phyloP scores from a whole-genome alignment of 2,329 filamentous ascomycete species.

The Fusarium floridanum region DNA sequence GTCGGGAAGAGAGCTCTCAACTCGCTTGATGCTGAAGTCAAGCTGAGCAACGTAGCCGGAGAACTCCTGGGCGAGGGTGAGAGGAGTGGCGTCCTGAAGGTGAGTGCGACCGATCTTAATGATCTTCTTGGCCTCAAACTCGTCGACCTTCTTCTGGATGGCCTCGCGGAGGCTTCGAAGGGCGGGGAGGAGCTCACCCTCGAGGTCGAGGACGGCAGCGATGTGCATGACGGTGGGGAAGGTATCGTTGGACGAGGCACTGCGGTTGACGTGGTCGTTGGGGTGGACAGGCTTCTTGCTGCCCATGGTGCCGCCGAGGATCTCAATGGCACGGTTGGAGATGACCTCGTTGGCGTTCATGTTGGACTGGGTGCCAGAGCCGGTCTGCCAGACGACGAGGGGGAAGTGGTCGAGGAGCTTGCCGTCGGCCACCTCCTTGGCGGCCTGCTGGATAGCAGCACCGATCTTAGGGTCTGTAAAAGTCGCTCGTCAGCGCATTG shows the following conservation, averaged over 20 bases:
- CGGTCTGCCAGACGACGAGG: slow-evolving; percentile 98
- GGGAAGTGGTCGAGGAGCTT: slow-evolving; percentile 98
- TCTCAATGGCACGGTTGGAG: slow-evolving; percentile 98
- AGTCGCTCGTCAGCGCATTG: slow-evolving; percentile 10
- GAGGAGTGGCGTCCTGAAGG: slow-evolving; percentile 94
- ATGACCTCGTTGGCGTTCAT: slow-evolving; percentile 99
- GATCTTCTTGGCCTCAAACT: slow-evolving; percentile 86
- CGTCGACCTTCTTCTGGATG: slow-evolving; percentile 88
- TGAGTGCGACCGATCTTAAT: slow-evolving; percentile 99
- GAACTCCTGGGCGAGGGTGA: slow-evolving; percentile 97
- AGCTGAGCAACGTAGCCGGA: slow-evolving; percentile 97
- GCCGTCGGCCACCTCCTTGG: slow-evolving; percentile 90
- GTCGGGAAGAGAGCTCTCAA: slow-evolving; percentile 85
- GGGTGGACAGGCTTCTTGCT: slow-evolving; percentile 99
- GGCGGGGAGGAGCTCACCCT: slow-evolving; percentile 85
- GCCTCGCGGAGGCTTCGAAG: slow-evolving; percentile 85
- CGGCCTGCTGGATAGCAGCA: slow-evolving; percentile 93
- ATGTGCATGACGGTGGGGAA: slow-evolving; percentile 99
- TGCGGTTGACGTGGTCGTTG: slow-evolving; percentile 99
- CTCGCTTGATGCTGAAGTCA: slow-evolving; percentile 88
- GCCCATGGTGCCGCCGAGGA: slow-evolving; percentile 92
- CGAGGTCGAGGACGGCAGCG: slow-evolving; percentile 92
- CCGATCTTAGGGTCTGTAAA: slow-evolving; percentile 84
- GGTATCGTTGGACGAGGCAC: slow-evolving; percentile 97
- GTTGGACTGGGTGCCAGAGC: slow-evolving; percentile 98